Conservation (phyloP, 805 yeast species). For the Candida easanensis region DNA sequence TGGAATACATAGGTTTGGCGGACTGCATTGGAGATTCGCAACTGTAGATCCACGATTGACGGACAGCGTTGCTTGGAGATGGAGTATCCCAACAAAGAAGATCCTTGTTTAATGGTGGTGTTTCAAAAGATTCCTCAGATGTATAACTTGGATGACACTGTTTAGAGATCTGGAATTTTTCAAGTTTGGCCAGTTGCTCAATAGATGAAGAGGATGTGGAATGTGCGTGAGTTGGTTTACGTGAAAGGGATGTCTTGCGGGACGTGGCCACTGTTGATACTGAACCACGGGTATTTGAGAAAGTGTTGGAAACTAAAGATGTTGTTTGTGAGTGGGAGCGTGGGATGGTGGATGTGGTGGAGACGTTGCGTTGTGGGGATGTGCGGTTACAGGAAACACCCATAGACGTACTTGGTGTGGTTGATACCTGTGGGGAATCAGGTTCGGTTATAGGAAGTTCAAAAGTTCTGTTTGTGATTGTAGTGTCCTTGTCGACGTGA, state of each 20-base stretch:
- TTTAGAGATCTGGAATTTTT: constrained; percentile 22
- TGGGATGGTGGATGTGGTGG: constrained; percentile 8
- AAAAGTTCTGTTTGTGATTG: constrained; percentile 17
- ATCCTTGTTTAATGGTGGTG: constrained; percentile 1
- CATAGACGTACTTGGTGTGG: neutral
- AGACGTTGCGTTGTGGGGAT: neutral
- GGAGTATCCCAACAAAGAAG: constrained; percentile 24
- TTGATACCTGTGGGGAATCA: neutral
- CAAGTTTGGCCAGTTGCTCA: constrained; percentile 23
- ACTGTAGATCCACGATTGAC: constrained; percentile 27
- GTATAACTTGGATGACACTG: constrained; percentile 14
- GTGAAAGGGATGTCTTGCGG: constrained; percentile 3
- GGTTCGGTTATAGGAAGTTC: constrained; percentile 11
- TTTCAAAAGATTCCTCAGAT: neutral
- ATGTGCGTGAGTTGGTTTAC: constrained; percentile 14
- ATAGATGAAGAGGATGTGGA: constrained; percentile 20
- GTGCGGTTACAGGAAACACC: constrained; percentile 26
- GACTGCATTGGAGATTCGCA: constrained; percentile 8
- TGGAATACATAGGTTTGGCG: neutral
- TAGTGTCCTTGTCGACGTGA: constrained; percentile 32
- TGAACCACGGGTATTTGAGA: constrained; percentile 18
- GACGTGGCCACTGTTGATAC: constrained; percentile 26
- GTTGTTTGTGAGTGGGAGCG: constrained; percentile 22
- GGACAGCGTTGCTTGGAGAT: constrained; percentile 18
- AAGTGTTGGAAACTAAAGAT: constrained; percentile 19